Evolutionary conservation across 2,329 filamentous ascomycete genomes (phyloP).

Genomic region (Cryphonectria naterciae): DNA sequence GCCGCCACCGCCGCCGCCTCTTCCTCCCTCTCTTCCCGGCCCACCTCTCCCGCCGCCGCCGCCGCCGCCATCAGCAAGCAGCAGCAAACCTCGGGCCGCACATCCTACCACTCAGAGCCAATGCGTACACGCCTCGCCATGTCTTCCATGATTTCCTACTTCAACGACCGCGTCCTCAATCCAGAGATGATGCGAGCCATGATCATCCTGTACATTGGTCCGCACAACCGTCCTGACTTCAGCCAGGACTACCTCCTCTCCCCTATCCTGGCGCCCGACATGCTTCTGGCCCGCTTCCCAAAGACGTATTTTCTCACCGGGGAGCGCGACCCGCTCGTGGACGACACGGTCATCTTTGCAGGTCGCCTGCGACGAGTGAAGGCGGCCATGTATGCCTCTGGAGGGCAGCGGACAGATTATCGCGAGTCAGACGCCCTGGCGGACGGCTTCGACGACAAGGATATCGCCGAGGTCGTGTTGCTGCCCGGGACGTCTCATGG

Average conservation of each 20-base stretch:
- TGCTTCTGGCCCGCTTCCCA: constrained; percentile 82
- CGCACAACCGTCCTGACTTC: constrained; percentile 91
- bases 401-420: constrained; percentile 57
- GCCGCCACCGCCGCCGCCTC: too few relatives aligned
- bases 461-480: constrained; percentile 79
- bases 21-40: constrained; percentile 27
- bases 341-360: constrained; percentile 96
- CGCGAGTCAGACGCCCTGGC: constrained; percentile 47
- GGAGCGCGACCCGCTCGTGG: constrained; percentile 91
- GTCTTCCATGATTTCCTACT: constrained; percentile 97
- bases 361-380: constrained; percentile 84
- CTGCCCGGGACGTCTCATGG: constrained; percentile 91
- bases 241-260: constrained; percentile 88
- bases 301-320: constrained; percentile 94
- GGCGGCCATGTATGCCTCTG: constrained; percentile 54
- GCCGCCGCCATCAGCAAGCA: constrained; percentile 29
- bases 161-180: constrained; percentile 91
- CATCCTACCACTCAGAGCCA: constrained; percentile 59
- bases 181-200: constrained; percentile 99
- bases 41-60: constrained; percentile 30
- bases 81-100: constrained; percentile 29
- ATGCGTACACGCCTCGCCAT: constrained; percentile 88
- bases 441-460: constrained; percentile 70
- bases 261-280: constrained; percentile 85
- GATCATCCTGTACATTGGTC: constrained; percentile 97